Evolutionary conservation across 2,329 filamentous ascomycete genomes (phyloP), one percentile per base, ranked within the genome.

Genomic region (Fusarium setosum): DNA sequence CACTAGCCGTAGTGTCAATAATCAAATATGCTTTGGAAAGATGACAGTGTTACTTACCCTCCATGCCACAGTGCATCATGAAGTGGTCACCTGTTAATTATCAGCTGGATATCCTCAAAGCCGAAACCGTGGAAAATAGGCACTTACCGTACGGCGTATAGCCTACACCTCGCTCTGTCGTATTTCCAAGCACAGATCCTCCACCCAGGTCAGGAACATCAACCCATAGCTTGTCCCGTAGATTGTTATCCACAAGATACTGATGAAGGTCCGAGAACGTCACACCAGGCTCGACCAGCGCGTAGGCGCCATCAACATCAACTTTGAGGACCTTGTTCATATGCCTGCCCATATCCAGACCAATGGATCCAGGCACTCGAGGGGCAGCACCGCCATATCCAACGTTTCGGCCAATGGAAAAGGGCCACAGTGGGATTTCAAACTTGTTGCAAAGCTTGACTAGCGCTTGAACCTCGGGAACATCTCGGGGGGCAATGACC

Each of bases 61-160:
- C 66, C 55, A 68, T 63, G 3, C 64, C 64, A 3, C 59, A 67
- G 5, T 67, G 64, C 59, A 67, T 67, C 59, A 64, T 67, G 1
- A 64, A 68, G n/a, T 68, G 65, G 10, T 68, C 59, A 0, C 63
- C 63, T 65, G 2, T 2, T 4, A 17, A 3, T 3, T 2, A 40
- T 40, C 6, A 35, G 38, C 6, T 6, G 4, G 4, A 24, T 15
- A 5, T 10, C 11, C 10, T 11, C n/a, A n/a, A 1, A 5, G 7
- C 4, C 9, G 5, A 5, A 17, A 4, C 1, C 2, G 2, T 2
- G 3, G 4, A 1, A 9, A 29, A 10, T 20, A 21, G 13, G 9
- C 17, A 8, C 34, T 24, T 8, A 65, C 61, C 65, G 20, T 68
- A 68, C 3, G 66, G 65, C 3, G 66, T 68, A 9, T 68, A 68